These are phyloP conservation scores for Venturia carpophila DNA, from an alignment of 2,329 filamentous ascomycete species.

Conservation along the genomic window DNA sequence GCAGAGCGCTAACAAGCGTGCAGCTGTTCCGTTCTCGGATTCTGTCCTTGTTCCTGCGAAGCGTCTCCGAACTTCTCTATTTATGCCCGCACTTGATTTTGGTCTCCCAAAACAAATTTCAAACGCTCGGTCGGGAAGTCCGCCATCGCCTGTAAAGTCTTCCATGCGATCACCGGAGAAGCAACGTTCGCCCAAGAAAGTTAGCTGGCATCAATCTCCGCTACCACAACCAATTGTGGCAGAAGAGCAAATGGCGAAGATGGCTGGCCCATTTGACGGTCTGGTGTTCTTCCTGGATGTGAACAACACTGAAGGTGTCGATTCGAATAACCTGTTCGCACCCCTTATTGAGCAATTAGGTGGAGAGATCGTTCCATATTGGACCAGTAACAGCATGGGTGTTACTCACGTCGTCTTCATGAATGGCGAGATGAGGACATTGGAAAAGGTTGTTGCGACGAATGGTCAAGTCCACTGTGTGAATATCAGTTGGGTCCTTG, in stretches of 20 bases:
- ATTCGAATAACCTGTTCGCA: slow-evolving; percentile 73
- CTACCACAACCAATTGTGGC: neutral
- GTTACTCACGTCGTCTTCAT: slow-evolving; percentile 90
- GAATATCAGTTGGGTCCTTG: slow-evolving; percentile 79
- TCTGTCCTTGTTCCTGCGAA: slow-evolving; percentile 11
- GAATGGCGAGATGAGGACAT: slow-evolving; percentile 69
- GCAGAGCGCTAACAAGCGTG: neutral
- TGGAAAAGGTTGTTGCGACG: slow-evolving; percentile 70
- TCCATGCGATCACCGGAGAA: slow-evolving; percentile 17
- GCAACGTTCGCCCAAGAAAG: slow-evolving; percentile 16
- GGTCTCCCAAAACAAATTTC: neutral
- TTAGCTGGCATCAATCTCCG: slow-evolving; percentile 13
- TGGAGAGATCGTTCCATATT: slow-evolving; percentile 66
- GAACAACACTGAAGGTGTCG: slow-evolving; percentile 70
- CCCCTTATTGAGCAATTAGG: slow-evolving; percentile 75
- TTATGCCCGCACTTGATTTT: slow-evolving; percentile 10
- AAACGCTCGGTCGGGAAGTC: neutral
- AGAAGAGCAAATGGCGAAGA: neutral
- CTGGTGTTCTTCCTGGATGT: slow-evolving; percentile 79
- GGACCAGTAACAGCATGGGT: slow-evolving; percentile 63
- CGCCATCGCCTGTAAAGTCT: slow-evolving; percentile 12
- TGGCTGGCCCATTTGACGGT: slow-evolving; percentile 36
- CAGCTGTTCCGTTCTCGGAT: neutral
- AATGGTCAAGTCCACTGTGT: slow-evolving; percentile 75
- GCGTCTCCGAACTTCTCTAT: slow-evolving; percentile 11